Percentiles rank a stretch among this genome's conserved stretches.
Conservation (phyloP, 2,329 filamentous ascomycete genomes). For the Penicillium vulpinum region DNA sequence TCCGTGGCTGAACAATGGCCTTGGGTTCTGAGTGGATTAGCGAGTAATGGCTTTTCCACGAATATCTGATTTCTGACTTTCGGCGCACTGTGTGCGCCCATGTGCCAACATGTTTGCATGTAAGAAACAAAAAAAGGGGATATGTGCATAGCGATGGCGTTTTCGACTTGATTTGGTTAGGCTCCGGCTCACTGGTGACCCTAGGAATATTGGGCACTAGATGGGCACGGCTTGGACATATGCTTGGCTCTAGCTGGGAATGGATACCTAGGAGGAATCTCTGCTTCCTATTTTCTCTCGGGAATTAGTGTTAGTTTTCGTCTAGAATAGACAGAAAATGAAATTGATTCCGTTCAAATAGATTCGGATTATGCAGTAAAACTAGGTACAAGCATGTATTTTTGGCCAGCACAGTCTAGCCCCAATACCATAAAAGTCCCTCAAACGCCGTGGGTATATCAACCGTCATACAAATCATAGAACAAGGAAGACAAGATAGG, state of each 20-base stretch:
- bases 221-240: constrained; percentile 10
- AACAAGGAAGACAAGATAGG: constrained; percentile 1
- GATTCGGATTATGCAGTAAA: neutral
- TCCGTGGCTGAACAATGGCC: constrained; percentile 66
- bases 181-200: constrained; percentile 1
- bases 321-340: constrained; percentile 4
- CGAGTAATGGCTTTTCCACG: neutral
- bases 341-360: constrained; percentile 4
- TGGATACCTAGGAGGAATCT: neutral
- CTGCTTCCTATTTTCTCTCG: neutral
- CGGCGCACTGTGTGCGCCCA: constrained; percentile 11
- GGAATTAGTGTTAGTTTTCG: neutral
- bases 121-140: constrained; percentile 20
- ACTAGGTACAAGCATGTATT: neutral
- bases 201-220: constrained; percentile 1
- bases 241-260: neutral
- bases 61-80: constrained; percentile 2
- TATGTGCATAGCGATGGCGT: constrained; percentile 45
- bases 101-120: constrained; percentile 25
- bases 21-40: constrained; percentile 34
- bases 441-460: constrained; percentile 24
- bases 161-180: constrained; percentile 20
- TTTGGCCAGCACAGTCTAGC: neutral
- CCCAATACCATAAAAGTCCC: neutral
- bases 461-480: constrained; percentile 11